These are phyloP conservation scores for Sanguinoderma infundibulare DNA, from an alignment of 1,284 basidiomycete genomes.

Conservation along the genomic window DNA sequence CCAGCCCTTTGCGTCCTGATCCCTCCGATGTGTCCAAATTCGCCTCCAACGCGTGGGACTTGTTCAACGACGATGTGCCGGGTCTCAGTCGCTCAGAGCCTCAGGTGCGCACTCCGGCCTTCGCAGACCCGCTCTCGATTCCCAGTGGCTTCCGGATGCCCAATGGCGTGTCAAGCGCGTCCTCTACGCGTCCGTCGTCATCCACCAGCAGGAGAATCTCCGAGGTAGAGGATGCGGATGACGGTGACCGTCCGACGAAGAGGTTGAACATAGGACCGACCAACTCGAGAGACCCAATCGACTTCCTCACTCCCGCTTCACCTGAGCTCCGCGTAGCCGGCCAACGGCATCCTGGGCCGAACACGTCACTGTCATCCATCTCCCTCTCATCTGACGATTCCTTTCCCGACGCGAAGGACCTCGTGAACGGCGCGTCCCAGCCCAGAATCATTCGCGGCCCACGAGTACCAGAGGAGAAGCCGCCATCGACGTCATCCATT, in stretches of 20 bases:
- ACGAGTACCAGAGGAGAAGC: constrained; percentile 30
- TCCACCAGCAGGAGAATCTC: constrained; percentile 38
- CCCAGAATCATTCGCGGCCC: constrained; percentile 59
- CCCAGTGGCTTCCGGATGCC: constrained; percentile 62
- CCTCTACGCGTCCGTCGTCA: constrained; percentile 48
- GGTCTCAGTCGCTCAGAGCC: constrained; percentile 41
- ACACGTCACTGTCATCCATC: constrained; percentile 43
- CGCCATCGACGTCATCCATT: constrained; percentile 19
- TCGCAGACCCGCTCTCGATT: constrained; percentile 59
- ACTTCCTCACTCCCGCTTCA: constrained; percentile 54
- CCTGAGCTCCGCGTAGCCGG: constrained; percentile 58
- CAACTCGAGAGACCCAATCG: constrained; percentile 40
- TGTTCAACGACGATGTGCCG: constrained; percentile 44
- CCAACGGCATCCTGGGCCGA: constrained; percentile 48
- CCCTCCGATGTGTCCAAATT: constrained; percentile 43
- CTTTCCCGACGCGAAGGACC: constrained; percentile 47
- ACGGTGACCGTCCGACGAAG: constrained; percentile 71
- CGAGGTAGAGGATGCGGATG: constrained; percentile 43
- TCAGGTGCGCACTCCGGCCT: constrained; percentile 40
- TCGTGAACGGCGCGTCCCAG: constrained; percentile 49
- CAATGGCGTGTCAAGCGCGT: constrained; percentile 48
- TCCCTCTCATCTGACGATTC: constrained; percentile 66
- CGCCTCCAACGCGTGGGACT: constrained; percentile 40
- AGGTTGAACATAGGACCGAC: constrained; percentile 58
- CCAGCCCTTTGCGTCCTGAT: constrained; percentile 61